These are phyloP conservation scores for Fraxinus anomala DNA, from an alignment of 257 asterid species.

Conservation along the genomic window DNA sequence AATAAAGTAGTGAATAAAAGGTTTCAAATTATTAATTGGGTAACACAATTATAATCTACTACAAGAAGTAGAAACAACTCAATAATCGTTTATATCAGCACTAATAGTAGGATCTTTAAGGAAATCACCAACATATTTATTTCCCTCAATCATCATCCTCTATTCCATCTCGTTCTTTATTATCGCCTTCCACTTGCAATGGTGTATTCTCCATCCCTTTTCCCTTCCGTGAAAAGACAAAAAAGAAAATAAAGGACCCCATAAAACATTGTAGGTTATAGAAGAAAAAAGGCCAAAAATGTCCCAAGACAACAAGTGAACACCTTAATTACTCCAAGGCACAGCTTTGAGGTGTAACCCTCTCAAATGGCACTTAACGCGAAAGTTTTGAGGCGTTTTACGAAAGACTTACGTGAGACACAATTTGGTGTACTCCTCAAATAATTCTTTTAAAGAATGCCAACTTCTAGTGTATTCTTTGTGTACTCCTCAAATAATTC, in stretches of 20 bases:
- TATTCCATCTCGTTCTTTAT: neutral
- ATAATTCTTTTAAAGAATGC: neutral
- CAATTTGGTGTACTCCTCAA: neutral
- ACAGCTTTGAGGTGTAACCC: neutral
- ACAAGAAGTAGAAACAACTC: neutral
- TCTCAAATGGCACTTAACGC: neutral
- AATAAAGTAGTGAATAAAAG: neutral
- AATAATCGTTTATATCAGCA: neutral
- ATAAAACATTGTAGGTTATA: neutral
- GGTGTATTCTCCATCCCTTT: neutral
- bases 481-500: neutral
- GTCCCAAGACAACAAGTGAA: neutral
- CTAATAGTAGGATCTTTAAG: neutral
- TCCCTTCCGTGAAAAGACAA: neutral
- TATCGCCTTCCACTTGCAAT: neutral
- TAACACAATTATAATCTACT: neutral
- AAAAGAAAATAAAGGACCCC: neutral
- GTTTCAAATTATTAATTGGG: neutral
- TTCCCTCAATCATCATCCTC: neutral
- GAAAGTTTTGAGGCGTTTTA: neutral
- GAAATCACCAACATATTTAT: neutral
- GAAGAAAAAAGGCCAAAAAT: neutral
- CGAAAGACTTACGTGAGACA: no score
- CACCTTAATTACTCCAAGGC: neutral
- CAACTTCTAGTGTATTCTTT: neutral